Base-by-base conservation (phyloP, 495 filamentous ascomycete species). In the Immersiella caudata region DNA sequence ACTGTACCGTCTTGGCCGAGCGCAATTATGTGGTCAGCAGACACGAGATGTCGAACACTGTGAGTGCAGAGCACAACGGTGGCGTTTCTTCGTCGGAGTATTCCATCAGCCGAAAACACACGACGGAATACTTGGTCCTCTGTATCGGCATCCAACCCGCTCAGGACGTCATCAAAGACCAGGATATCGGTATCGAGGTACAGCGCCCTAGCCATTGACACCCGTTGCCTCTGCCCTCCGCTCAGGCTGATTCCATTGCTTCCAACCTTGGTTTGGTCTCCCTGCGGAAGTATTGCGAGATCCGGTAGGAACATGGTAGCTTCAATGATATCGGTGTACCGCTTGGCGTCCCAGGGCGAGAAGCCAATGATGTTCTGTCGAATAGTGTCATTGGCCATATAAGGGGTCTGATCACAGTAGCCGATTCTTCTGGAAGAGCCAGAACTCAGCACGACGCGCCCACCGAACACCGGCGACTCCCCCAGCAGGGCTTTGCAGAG, bases 201-300 rank as follows among this genome's bases (percentile, higher is more conserved):
- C 7, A 81, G n/a, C 1, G 79, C 78, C 62, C 79, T 67, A 6
- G 73, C 68, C 18, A 74, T 67, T 1, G 71, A 68, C 56, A 91
- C 81, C 2, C 89, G 80, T 69, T 91, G 89, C 67, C 85, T 87
- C 68, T 92, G 89, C 0, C 89, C 90, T 11, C 88, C 89, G 68
- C 85, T 88, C 9, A 93, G 79, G 3, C 82, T 80, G 63, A 89
- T 82, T 0, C 89, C 90, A 64, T 87, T 87, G 76, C 84, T 88
- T 9, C 89, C 90, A 65, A 90, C 82, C 2, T 82, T 71, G 3
- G 88, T 91, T 35, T 81, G 71, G 70, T 92, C 87, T 0, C 73
- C 69, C 14, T 67, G 57, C 5, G 71, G 71, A 3, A 75, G 49
- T 1, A 73, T n/a, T 6, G 68, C 74, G 52, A 90, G 74, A 72